phyloP scores from a whole-genome alignment of 441 rosid genomes.

The Populus tomentosa region DNA sequence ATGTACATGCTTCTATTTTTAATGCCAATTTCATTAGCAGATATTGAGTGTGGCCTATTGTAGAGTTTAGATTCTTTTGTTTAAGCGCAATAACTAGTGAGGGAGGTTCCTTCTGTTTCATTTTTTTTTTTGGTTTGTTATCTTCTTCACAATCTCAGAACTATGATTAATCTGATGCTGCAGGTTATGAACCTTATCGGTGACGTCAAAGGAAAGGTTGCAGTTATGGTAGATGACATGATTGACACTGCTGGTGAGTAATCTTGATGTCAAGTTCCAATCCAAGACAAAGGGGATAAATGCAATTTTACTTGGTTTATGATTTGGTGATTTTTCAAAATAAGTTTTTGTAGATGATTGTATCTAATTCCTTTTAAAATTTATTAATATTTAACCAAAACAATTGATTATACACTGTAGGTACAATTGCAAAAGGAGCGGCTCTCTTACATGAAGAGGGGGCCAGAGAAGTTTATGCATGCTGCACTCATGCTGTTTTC shows the following conservation, averaged over 20 bases:
- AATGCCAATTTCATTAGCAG: not conserved
- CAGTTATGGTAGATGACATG: slow-evolving; percentile 95
- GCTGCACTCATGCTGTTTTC: slow-evolving; percentile 89
- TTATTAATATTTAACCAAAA: not conserved
- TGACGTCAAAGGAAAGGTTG: slow-evolving; percentile 82
- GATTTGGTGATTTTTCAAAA: not conserved
- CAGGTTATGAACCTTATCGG: slow-evolving; percentile 95
- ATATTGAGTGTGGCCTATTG: not conserved
- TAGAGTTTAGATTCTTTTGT: not conserved
- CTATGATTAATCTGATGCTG: slow-evolving; percentile 10
- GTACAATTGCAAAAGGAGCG: slow-evolving; percentile 86
- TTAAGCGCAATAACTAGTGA: not conserved
- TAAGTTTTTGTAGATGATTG: not conserved
- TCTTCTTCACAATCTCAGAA: not conserved
- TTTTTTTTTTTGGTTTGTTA: not conserved
- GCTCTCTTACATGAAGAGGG: slow-evolving; percentile 85
- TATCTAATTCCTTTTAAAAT: not conserved
- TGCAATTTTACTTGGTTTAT: not conserved
- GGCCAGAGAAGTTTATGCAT: slow-evolving; percentile 85
- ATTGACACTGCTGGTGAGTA: slow-evolving; percentile 87
- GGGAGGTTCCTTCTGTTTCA: not conserved
- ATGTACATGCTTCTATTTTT: not conserved
- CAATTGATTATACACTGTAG: slow-evolving; percentile 23
- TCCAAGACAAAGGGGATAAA: not conserved
- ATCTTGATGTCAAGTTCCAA: slow-evolving; percentile 2